These are phyloP conservation scores for Petunia hybrid DNA, from an alignment of 305 asterid genomes.

Conservation along the genomic window DNA sequence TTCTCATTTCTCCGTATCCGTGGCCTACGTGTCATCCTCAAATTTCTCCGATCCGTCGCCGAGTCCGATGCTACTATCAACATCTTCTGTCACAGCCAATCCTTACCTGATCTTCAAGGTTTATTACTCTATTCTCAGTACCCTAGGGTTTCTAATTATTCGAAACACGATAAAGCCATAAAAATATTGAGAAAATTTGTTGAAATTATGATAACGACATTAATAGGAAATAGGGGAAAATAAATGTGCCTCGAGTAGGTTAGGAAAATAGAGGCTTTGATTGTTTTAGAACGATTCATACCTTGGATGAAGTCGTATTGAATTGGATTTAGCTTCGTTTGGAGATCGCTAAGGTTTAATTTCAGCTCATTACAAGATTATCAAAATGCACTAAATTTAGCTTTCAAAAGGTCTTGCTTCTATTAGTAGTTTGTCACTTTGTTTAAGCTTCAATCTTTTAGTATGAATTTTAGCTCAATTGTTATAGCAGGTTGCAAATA, in stretches of 20 bases:
- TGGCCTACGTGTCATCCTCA: constrained; percentile 80
- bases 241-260: background rate
- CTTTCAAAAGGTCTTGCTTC: background rate
- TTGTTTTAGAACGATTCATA: background rate
- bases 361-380: background rate
- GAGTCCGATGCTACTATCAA: constrained; percentile 74
- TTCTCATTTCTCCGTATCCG: constrained; percentile 87
- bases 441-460: constrained; percentile 11
- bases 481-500: background rate
- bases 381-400: background rate
- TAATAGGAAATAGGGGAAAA: background rate
- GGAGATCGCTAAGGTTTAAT: background rate
- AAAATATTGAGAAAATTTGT: background rate
- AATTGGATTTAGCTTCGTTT: background rate
- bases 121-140: constrained; percentile 1
- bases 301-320: background rate
- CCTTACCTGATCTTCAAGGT: constrained; percentile 86
- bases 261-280: background rate
- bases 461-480: constrained; percentile 1
- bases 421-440: background rate
- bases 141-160: constrained; percentile 5
- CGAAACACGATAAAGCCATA: no score
- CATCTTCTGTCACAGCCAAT: constrained; percentile 79
- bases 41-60: constrained; percentile 82
- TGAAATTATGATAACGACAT: constrained; percentile 22